Conservation (phyloP, 805 yeast genomes). For the Scheffersomyces coipomensis region DNA sequence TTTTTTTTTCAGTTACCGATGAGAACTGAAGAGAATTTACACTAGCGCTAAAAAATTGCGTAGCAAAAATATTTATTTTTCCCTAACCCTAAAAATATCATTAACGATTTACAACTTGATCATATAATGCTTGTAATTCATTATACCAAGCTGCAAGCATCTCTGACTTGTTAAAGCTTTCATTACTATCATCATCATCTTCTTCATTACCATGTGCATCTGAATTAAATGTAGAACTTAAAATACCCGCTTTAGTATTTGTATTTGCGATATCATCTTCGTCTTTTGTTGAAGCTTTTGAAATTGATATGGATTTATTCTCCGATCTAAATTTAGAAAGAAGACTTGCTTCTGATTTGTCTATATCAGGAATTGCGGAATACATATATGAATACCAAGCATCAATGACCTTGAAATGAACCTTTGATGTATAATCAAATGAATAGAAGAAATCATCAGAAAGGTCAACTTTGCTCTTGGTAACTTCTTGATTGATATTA, state of each 20-base stretch:
- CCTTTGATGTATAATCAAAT: constrained; percentile 5
- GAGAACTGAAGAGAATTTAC: too few species aligned
- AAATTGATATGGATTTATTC: constrained; percentile 1
- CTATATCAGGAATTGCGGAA: constrained; percentile 24
- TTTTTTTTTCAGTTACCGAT: too few species aligned
- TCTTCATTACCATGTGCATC: constrained; percentile 4
- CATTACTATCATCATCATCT: constrained; percentile 1
- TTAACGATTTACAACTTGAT: neutral
- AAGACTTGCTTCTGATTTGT: constrained; percentile 27
- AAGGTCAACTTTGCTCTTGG: neutral
- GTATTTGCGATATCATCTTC: constrained; percentile 4
- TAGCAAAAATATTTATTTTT: too few species aligned
- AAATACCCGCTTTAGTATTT: constrained; percentile 3
- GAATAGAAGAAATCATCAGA: constrained; percentile 3
- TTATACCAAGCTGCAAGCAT: constrained; percentile 4
- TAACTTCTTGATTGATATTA: neutral
- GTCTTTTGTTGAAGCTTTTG: neutral
- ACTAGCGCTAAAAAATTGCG: too few species aligned
- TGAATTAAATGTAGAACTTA: constrained; percentile 2
- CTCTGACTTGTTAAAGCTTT: constrained; percentile 1
- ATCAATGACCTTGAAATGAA: constrained; percentile 7
- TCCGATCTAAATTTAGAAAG: constrained; percentile 30
- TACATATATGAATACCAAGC: constrained; percentile 6
- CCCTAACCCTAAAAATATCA: neutral
- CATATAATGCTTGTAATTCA: neutral